Evolutionary conservation across 768 basidiomycete species (phyloP).

Genomic region (Cystobasidium ongulense): DNA sequence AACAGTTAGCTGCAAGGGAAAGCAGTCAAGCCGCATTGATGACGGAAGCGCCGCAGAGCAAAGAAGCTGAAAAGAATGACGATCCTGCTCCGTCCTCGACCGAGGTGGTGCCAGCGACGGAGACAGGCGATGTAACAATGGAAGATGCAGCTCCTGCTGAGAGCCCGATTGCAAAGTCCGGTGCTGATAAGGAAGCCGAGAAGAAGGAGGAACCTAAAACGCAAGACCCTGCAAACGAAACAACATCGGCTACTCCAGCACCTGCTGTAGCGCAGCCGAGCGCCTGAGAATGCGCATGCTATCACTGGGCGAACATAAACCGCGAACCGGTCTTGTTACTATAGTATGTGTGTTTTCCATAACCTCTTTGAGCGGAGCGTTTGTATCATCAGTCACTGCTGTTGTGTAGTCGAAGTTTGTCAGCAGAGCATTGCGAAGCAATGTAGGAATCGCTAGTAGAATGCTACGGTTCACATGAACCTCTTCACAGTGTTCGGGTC

Average conservation of each 20-base stretch:
- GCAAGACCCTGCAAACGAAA: too few species aligned
- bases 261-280: not conserved
- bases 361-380: too few species aligned
- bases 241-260: not conserved
- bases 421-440: too few species aligned
- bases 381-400: too few species aligned
- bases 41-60: not conserved
- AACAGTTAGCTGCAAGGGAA: not conserved
- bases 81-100: not conserved
- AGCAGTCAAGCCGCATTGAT: not conserved
- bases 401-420: too few species aligned
- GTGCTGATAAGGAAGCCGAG: not conserved
- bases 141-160: not conserved
- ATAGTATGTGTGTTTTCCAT: too few species aligned
- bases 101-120: not conserved
- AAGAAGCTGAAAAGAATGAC: not conserved
- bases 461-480: too few species aligned
- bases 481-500: too few species aligned
- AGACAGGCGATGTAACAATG: not conserved
- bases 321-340: too few species aligned
- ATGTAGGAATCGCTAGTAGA: too few species aligned
- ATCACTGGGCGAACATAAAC: too few species aligned
- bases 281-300: too few species aligned
- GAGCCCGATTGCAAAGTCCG: not conserved
- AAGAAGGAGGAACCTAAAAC: not conserved